Evolutionary conservation across 306 rosid species (phyloP), one percentile per base, ranked within the genome.

Genomic region (Rosa chinensis): DNA sequence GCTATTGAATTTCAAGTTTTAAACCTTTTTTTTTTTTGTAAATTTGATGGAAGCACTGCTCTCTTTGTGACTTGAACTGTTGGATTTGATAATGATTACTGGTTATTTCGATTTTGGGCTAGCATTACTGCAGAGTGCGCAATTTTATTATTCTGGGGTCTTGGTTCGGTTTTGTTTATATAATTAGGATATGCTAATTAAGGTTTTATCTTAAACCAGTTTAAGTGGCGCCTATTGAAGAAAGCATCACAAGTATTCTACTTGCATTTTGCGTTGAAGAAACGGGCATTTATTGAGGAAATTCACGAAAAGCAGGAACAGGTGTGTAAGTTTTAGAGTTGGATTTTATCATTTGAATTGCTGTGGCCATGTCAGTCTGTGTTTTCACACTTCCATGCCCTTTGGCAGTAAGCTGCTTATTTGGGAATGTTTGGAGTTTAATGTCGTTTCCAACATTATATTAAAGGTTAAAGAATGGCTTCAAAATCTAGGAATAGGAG

Each of bases 391-490:
- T 66, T 78, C 20, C 70, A 59, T 86, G 78, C 79, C 75, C 75
- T 76, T 84, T 84, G 84, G 79, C 72, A 81, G 79, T 77, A 84
- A 80, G 62, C 77, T 48, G 84, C 85, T 76, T 78, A 82, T 82
- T 66, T 79, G 59, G 80, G 78, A 78, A 77, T 79, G 82, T 77
- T 88, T 88, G 89, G 87, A 92, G 79, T 78, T 87, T 94, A 87
- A 94, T 96, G 76, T 81, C 78, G 82, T 88, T 88, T 93, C 90
- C 86, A 86, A 91, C 75, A 83, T 92, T 83, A 86, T 90, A 93
- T 91, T 89, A 87, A 90, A 96, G 99, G 99, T 96, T 91, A 96
- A 93, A 96, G 99, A 96, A 90, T 96, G 99, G 99, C 99, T 96
- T 91, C 97, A 91, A 90, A 96, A 93, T 93, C 99, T 96, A 96